Base-by-base conservation (phyloP, 2,329 filamentous ascomycete genomes). In the Tetracladium maxilliforme region DNA sequence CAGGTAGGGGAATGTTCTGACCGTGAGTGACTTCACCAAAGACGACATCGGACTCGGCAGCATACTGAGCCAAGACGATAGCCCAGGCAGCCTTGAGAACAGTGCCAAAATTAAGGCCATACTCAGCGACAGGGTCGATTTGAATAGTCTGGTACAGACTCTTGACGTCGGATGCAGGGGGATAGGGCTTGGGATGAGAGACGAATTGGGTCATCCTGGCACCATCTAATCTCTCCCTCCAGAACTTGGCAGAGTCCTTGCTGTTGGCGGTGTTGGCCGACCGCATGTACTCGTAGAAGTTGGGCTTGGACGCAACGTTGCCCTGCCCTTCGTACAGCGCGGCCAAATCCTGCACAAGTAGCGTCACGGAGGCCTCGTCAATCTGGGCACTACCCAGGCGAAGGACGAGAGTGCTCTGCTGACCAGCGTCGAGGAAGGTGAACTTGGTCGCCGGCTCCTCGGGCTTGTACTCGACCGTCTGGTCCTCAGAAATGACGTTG, bases 301-400 rank as follows among this genome's bases (percentile, higher is more conserved):
- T 52, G 0, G 59, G 53, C 4, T 51, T 45, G 11, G 37, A 42
- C 3, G 46, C 45, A 3, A 45, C 33, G 7, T 34, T 43, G 17
- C 43, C 39, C 7, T 39, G 39, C n/a, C 40, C 46, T 28, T 42
- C 49, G 28, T 66, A 67, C 7, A 65, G 44, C 14, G 47, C 43
- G 27, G 52, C 50, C 1, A 68, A 51, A 25, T 68, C 59, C 25
- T 57, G 57, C 4, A 66, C 45, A 2, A 67, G 37, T 2, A 59
- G 37, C 3, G 56, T 48, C 2, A 61, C 40, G 0, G 60, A 59
- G 0, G 49, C 38, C 9, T 58, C 54, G 19, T 64, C 58, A 25
- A 63, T 57, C 33, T 67, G 63, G 0, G 62, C 54, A 16, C 49
- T 53, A 13, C 57, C 59, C 1, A 67, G 42, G 9, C 61, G 48